Evolutionary conservation across 2,329 filamentous ascomycete genomes (phyloP), one percentile per base, ranked within the genome.

Genomic region (Colletotrichum tropicale): DNA sequence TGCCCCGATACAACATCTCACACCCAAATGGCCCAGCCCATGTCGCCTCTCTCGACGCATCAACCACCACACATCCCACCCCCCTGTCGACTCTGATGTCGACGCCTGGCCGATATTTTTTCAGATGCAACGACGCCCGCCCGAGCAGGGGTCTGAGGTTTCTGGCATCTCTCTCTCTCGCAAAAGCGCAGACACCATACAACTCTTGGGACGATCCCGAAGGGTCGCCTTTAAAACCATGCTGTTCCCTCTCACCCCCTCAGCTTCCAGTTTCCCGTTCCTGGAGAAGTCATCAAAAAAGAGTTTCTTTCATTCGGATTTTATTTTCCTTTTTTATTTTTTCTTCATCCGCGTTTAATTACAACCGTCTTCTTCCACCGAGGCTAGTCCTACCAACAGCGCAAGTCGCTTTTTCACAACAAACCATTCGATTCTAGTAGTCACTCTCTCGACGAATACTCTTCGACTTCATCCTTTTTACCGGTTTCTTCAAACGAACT

Each of bases 321-420:
- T 61, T 69, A 55, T 24, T 56, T 56, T 69, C 66, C 66, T 77
- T 48, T 79, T 80, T 82, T 78, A 80, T 66, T 79, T 80, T 81
- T 78, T 79, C 77, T 73, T 78, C 79, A 58, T 55, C 62, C 56
- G 56, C 48, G 26, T 78, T 76, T 75, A 68, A 76, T 78, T 80
- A 74, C 72, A 74, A 77, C 52, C 71, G 43, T 65, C 52, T 78
- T 77, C 78, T 83, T 79, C 80, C 32, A n/a, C 18, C 82, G 77
- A 87, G 88, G 88, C 88, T 87, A 88, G 88, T 85, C 88, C 88
- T 89, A 81, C 71, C 80, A 72, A 24, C 30, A 87, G 87, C 87
- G 87, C 87, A 36, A 88, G 87, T 84, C 87, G 88, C 88, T 85
- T 80, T 78, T 76, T 10, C 21, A 60, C 70, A 52, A 52, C 43